Evolutionary conservation across 2,329 filamentous ascomycete genomes (phyloP).

Genomic region (Scleromitrula shiraiana): DNA sequence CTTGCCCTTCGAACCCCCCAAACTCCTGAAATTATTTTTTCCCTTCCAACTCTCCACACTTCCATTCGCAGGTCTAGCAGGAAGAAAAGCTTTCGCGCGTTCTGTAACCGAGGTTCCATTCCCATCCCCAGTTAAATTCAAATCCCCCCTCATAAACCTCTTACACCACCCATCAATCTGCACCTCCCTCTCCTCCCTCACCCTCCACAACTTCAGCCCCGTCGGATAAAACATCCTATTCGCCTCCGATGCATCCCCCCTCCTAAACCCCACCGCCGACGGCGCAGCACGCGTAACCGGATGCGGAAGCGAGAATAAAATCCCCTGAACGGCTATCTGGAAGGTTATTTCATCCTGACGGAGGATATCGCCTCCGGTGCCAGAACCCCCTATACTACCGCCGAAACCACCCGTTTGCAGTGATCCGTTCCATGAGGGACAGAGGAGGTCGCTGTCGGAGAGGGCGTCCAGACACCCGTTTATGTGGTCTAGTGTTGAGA

Average conservation of each 20-base stretch:
- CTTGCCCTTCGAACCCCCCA: background rate
- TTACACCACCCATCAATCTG: constrained; percentile 63
- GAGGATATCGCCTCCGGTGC: constrained; percentile 62
- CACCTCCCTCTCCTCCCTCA: constrained; percentile 72
- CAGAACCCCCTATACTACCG: constrained; percentile 38
- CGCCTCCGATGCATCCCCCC: constrained; percentile 46
- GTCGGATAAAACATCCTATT: constrained; percentile 91
- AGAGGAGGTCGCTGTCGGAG: constrained; percentile 82
- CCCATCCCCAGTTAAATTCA: background rate
- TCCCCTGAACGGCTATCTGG: constrained; percentile 77
- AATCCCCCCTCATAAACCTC: constrained; percentile 49
- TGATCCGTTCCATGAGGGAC: constrained; percentile 60
- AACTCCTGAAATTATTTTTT: background rate
- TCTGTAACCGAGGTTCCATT: constrained; percentile 35
- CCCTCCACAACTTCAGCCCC: constrained; percentile 74
- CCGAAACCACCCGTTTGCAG: constrained; percentile 53
- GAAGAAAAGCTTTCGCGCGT: constrained; percentile 44
- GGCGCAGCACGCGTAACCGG: constrained; percentile 67
- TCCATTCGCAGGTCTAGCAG: constrained; percentile 34
- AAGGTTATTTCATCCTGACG: constrained; percentile 93
- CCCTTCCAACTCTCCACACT: constrained; percentile 30
- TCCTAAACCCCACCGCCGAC: constrained; percentile 26
- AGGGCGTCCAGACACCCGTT: constrained; percentile 80
- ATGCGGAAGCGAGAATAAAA: constrained; percentile 76
- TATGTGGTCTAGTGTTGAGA: constrained; percentile 66